Conservation (phyloP, 208 protist species). For the Acanthamoeba sp. region DNA sequence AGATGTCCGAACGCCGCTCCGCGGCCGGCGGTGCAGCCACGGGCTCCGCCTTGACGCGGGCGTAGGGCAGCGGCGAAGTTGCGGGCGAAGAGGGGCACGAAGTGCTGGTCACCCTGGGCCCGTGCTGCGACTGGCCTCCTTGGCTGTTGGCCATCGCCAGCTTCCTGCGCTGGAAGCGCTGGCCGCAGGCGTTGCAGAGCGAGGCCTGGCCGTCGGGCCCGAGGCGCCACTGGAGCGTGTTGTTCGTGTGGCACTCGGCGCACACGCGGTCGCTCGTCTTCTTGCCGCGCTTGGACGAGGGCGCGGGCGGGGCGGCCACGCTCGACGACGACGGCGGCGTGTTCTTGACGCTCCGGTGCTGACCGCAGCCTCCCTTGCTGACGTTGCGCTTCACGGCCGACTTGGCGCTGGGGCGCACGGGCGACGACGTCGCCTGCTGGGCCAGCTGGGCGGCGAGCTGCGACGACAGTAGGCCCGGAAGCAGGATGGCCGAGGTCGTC, state of each 20-base stretch:
- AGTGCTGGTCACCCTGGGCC: neutral
- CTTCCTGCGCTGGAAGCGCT: conserved; percentile 38
- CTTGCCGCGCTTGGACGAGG: neutral
- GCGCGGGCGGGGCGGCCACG: neutral
- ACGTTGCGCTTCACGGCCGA: conserved; percentile 5
- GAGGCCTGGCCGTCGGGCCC: conserved; percentile 43
- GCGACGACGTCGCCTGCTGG: neutral
- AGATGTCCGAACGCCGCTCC: conserved; percentile 11
- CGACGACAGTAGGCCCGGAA: neutral
- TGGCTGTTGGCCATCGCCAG: neutral
- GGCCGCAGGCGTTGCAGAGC: conserved; percentile 34
- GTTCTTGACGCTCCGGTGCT: neutral
- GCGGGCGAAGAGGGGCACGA: neutral
- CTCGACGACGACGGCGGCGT: neutral
- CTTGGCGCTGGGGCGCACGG: neutral
- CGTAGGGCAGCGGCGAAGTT: neutral
- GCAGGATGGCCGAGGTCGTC: neutral
- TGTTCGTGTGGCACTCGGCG: conserved; percentile 42
- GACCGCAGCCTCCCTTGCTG: too few relatives aligned
- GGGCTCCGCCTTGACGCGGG: neutral
- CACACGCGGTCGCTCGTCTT: conserved; percentile 26
- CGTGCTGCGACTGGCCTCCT: neutral
- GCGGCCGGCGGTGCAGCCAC: neutral
- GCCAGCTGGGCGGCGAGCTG: neutral
- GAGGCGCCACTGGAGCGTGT: conserved; percentile 55